phyloP scores from a whole-genome alignment of 2,329 filamentous ascomycete genomes.

The Xylaria hypoxylon region DNA sequence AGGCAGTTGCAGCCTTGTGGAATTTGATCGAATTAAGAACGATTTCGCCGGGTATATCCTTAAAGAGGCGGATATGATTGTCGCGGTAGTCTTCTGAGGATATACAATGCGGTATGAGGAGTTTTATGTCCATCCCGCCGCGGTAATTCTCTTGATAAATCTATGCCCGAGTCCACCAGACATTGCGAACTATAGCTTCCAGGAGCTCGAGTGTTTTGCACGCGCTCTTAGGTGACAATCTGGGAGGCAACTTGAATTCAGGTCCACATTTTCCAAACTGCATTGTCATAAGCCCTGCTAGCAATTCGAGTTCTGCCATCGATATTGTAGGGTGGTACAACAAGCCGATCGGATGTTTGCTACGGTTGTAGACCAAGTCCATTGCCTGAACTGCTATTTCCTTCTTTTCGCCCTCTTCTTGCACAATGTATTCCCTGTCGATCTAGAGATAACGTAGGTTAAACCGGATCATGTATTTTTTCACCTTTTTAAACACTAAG shows the following conservation, averaged over 20 bases:
- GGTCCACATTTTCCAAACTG: too few relatives aligned
- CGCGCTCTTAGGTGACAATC: too few relatives aligned
- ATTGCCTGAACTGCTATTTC: slow-evolving; percentile 20
- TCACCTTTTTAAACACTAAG: slow-evolving; percentile 20
- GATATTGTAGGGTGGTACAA: slow-evolving; percentile 18
- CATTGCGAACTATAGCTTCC: slow-evolving; percentile 33
- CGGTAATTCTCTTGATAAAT: slow-evolving; percentile 52
- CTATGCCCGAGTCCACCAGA: slow-evolving; percentile 51
- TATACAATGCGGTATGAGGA: slow-evolving; percentile 46
- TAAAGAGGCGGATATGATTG: too few relatives aligned
- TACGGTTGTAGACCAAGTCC: slow-evolving; percentile 29
- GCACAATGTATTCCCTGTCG: slow-evolving; percentile 29
- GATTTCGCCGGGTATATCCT: too few relatives aligned
- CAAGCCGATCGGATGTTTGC: slow-evolving; percentile 25
- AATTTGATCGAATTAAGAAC: slow-evolving; percentile 11
- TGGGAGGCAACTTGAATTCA: too few relatives aligned
- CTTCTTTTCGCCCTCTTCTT: slow-evolving; percentile 14
- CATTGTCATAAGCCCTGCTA: too few relatives aligned
- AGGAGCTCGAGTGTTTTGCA: slow-evolving; percentile 12
- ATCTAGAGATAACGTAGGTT: slow-evolving; percentile 25
- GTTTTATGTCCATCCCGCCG: slow-evolving; percentile 44
- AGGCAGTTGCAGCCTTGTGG: slow-evolving; percentile 6
- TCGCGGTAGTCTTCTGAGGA: slow-evolving; percentile 38
- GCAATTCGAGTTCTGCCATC: too few relatives aligned
- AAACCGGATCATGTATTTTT: slow-evolving; percentile 24